Base-by-base conservation (phyloP, 2,329 filamentous ascomycete species). In the Parascedosporium putredinis region DNA sequence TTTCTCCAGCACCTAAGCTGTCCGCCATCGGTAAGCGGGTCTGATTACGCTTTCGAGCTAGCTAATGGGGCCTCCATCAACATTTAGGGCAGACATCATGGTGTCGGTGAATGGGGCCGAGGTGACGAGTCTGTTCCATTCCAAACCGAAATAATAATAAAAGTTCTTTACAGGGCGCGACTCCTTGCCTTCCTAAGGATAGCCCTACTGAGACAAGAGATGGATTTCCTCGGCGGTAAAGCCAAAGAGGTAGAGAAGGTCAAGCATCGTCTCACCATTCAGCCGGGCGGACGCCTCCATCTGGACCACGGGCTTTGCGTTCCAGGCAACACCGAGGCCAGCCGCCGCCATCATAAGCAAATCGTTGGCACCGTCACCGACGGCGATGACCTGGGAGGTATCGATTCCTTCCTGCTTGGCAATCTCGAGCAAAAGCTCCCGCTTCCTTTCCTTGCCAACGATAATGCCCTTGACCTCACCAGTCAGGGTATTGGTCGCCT, bases 351-450 rank as follows among this genome's bases (percentile, higher is more conserved):
- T 80, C 87, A 93, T 93, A 51, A 84, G 70, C 55, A 93, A 64
- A 61, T 93, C 87, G 60, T 93, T 93, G 33, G 86, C 87, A 5
- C 87, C 88, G 63, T 93, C 87, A 4, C 87, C 87, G 0, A 91
- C 79, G 2, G 84, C 86, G 23, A 93, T 69, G 25, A 82, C 77
- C 64, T 88, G 83, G 23, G 79, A 74, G 7, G 85, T 64, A 3
- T 76, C 65, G 45, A 90, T 75, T 1, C 74, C 73, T 59, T 90
- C 84, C 60, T 81, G 78, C 47, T 67, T 65, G 1, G 86, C 84
- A 56, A 91, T 86, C 62, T 86, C 75, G 9, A 83, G 60, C 12
- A 93, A 72, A 27, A 91, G 72, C 54, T 84, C 78, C 16, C 78
- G 74, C 69, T 93, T 93, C 61, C 81, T 77, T 68, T 88, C 78